Conservation (phyloP, 352 stramenopile species). For the Phytopythium cucurbitacearum region DNA sequence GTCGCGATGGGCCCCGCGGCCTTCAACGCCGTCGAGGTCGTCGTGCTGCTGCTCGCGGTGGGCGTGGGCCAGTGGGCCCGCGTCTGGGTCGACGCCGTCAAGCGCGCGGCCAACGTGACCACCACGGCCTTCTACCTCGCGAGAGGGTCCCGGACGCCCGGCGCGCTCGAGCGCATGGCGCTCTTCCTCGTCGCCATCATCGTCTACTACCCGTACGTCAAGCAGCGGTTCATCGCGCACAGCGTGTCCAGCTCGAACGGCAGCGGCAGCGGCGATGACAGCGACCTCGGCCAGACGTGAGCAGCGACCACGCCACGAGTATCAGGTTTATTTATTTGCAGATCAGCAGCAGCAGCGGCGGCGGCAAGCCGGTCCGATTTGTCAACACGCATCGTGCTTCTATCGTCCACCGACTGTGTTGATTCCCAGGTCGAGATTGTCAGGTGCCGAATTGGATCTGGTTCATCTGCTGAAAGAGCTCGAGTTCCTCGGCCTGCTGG, state of each 20-base stretch:
- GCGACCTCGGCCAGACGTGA: neutral
- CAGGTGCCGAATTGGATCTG: too few relatives aligned
- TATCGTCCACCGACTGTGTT: too few relatives aligned
- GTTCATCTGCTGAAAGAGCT: too few relatives aligned
- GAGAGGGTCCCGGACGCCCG: slow-evolving; percentile 19
- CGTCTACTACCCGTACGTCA: slow-evolving; percentile 49
- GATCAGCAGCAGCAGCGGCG: slow-evolving; percentile 1
- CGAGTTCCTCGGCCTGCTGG: too few relatives aligned
- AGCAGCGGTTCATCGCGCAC: slow-evolving; percentile 22
- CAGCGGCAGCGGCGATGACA: neutral
- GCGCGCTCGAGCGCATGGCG: slow-evolving; percentile 37
- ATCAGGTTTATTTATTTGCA: neutral
- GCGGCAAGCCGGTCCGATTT: too few relatives aligned
- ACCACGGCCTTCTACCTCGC: slow-evolving; percentile 44
- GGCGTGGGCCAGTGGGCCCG: slow-evolving; percentile 33
- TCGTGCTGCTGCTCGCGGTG: slow-evolving; percentile 37
- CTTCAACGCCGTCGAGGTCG: slow-evolving; percentile 26
- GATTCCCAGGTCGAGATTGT: too few relatives aligned
- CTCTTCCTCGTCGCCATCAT: slow-evolving; percentile 42
- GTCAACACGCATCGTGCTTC: too few relatives aligned
- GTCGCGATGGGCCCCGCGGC: slow-evolving; percentile 13
- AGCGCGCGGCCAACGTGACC: slow-evolving; percentile 36
- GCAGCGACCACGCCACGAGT: neutral
- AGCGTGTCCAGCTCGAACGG: slow-evolving; percentile 7
- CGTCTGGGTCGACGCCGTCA: slow-evolving; percentile 29